A percentile compares a stretch with the other conserved stretches of the same genome.
These are phyloP conservation scores for Ophiostoma perfectum DNA, from an alignment of 2,329 filamentous ascomycete species.

Conservation along the genomic window DNA sequence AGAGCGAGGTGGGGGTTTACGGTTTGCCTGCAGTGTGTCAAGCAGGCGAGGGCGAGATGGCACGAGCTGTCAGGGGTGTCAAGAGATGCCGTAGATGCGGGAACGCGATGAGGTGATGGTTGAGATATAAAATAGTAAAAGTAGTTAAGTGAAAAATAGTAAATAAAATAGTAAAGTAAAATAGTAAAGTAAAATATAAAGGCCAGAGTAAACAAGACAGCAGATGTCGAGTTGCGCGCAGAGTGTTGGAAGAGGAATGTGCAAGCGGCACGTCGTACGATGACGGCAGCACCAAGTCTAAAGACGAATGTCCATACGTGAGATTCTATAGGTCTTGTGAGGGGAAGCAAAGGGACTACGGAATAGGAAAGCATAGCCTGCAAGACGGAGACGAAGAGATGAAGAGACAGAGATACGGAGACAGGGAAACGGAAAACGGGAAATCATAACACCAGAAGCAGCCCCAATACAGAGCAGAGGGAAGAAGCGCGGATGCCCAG, in stretches of 20 bases:
- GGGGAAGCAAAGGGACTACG: background rate
- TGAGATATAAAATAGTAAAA: too few species aligned
- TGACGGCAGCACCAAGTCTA: background rate
- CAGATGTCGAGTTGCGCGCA: background rate
- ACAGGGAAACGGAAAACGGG: background rate
- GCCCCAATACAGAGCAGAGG: background rate
- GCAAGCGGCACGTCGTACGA: slow-evolving; percentile 9
- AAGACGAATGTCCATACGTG: background rate
- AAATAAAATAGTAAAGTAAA: too few species aligned
- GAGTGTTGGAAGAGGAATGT: background rate
- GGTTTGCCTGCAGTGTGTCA: background rate
- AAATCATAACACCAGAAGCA: too few species aligned
- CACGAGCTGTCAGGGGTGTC: background rate
- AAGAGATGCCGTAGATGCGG: background rate
- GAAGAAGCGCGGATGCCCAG: background rate
- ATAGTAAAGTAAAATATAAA: background rate
- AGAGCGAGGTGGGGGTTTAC: slow-evolving; percentile 10
- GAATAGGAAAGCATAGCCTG: slow-evolving; percentile 3
- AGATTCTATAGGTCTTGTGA: background rate
- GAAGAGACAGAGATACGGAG: background rate
- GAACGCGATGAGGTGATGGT: background rate
- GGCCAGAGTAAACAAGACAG: background rate
- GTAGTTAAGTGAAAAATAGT: too few species aligned
- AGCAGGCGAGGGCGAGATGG: background rate
- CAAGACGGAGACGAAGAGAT: background rate